phyloP scores from a whole-genome alignment of 257 asterid genomes.

The Sherardia arvensis region DNA sequence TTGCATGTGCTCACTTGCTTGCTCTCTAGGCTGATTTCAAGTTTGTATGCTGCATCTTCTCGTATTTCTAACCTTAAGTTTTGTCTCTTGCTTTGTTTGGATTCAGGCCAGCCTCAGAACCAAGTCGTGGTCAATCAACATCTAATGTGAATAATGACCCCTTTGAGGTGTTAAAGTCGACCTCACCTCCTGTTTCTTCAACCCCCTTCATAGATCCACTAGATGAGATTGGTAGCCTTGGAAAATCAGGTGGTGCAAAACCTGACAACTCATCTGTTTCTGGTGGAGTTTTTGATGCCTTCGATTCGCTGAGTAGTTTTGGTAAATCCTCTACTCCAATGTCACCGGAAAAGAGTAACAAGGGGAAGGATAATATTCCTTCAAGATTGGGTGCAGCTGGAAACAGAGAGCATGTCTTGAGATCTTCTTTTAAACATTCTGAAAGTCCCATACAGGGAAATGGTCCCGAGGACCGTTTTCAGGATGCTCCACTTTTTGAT shows the following conservation, averaged over 20 bases:
- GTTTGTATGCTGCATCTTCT: not conserved
- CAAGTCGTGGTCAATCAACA: constrained; percentile 40
- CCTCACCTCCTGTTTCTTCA: constrained; percentile 42
- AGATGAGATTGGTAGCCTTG: constrained; percentile 49
- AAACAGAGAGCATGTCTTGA: constrained; percentile 37
- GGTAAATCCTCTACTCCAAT: constrained; percentile 47
- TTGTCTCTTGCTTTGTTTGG: constrained; percentile 19
- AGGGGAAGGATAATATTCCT: constrained; percentile 48
- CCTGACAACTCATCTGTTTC: constrained; percentile 44
- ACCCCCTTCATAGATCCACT: constrained; percentile 59
- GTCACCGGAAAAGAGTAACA: constrained; percentile 45
- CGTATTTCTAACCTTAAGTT: not conserved
- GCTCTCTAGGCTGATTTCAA: not conserved
- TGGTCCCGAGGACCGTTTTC: constrained; percentile 40
- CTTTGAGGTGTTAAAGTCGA: constrained; percentile 61
- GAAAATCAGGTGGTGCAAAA: constrained; percentile 50
- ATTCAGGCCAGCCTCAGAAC: constrained; percentile 59
- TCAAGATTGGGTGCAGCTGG: constrained; percentile 35
- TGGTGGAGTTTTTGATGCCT: constrained; percentile 67
- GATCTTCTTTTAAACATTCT: constrained; percentile 46
- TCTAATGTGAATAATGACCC: constrained; percentile 51
- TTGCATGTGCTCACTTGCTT: not conserved
- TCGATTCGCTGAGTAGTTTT: constrained; percentile 59
- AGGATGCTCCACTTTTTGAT: constrained; percentile 72
- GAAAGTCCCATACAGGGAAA: constrained; percentile 42